Evolutionary conservation across 331 rosid species (phyloP), one percentile per base, ranked within the genome.

Genomic region (Dryas integrifolia): DNA sequence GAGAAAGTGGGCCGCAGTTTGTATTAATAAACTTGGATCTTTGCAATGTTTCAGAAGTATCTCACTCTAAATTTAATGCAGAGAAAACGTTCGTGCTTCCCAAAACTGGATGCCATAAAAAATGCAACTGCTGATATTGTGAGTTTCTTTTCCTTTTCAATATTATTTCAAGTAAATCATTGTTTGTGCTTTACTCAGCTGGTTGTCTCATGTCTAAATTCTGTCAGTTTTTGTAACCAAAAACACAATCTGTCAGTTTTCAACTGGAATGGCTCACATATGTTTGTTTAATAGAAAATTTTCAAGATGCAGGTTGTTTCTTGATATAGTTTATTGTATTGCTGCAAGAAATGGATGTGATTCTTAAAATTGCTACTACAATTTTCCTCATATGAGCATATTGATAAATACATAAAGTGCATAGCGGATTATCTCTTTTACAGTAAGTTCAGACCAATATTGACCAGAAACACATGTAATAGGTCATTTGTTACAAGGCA

Each of bases 71-170:
- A 16, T 66, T 81, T 74, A 41, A 81, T 87, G 85, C 82, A 95
- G 99, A 84, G 98, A 81, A 92, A 92, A 72, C 92, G 97, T 53
- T 4, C 88, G 1, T 89, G 93, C 87, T 88, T 51, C 84, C 98
- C 99, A 6, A 92, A 86, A 75, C 66, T 95, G 82, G 92, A 95
- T 70, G 93, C 97, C 61, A 90, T 95, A 75, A 92, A 90, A 78
- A 82, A 87, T 81, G 91, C 98, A 49, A 79, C 98, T 0, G 96
- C 93, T 56, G 99, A 95, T 77, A 79, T 90, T 79, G 99, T 95
- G 83, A 95, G 99, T 84, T 72, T 13, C 24, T 60, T 77, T 18
- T 55, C 38, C 56, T 63, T 70, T 39, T 50, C 5, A 12, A 0
- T 44, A 62, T 12, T 53, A 45, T 55, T 38, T 67, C 12, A 49